Conservation (phyloP, 108 stramenopile species). For the Nitzschia sp. region DNA sequence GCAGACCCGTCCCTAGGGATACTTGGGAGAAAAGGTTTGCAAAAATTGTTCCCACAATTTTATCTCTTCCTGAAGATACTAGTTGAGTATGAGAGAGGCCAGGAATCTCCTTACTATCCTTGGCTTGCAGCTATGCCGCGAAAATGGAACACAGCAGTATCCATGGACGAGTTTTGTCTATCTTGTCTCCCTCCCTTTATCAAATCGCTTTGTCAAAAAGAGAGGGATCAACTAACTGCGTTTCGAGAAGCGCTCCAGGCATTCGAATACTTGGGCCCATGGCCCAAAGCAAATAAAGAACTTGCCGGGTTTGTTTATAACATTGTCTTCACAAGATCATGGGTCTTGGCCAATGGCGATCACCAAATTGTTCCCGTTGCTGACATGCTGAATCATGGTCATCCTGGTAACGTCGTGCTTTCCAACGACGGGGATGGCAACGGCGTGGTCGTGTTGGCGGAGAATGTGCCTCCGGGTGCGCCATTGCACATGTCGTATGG, state of each 20-base stretch:
- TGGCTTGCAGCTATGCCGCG: conserved; percentile 57
- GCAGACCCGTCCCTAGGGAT: conserved; percentile 3
- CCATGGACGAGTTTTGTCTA: conserved; percentile 39
- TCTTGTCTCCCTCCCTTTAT: conserved; percentile 22
- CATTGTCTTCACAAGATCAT: conserved; percentile 49
- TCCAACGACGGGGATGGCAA: conserved; percentile 49
- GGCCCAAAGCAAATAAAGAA: conserved; percentile 47
- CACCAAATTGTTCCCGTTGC: conserved; percentile 47
- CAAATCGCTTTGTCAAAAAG: conserved; percentile 3
- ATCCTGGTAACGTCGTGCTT: conserved; percentile 34
- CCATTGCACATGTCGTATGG: conserved; percentile 53
- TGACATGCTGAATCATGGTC: conserved; percentile 60
- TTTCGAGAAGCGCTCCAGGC: not conserved
- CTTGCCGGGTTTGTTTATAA: conserved; percentile 53
- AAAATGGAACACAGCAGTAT: conserved; percentile 44
- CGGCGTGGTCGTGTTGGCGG: conserved; percentile 38
- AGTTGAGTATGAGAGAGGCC: conserved; percentile 52
- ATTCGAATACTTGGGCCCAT: conserved; percentile 19
- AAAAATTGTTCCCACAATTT: conserved; percentile 20
- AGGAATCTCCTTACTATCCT: conserved; percentile 49
- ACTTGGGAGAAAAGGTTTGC: not conserved
- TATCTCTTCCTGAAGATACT: conserved; percentile 57
- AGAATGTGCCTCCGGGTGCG: conserved; percentile 44
- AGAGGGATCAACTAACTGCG: conserved; percentile 4
- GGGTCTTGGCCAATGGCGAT: conserved; percentile 37